A percentile compares a stretch with the other conserved stretches of the same genome.
Conservation (phyloP, 805 yeast genomes). For the Babjeviella inositovora region DNA sequence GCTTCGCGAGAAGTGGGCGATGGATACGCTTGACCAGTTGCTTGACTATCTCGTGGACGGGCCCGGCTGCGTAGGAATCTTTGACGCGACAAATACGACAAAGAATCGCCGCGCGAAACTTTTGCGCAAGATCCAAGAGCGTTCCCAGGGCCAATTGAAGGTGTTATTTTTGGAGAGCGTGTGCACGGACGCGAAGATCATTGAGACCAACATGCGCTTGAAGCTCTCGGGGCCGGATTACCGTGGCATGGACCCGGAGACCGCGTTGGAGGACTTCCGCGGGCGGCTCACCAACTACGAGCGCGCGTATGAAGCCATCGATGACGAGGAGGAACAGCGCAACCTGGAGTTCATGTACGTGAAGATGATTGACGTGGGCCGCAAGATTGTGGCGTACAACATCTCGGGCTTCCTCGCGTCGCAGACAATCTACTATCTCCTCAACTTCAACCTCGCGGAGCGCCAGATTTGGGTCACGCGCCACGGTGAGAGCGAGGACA, state of each 20-base stretch:
- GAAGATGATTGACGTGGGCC: slow-evolving; percentile 92
- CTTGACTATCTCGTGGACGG: slow-evolving; percentile 69
- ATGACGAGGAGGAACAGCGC: slow-evolving; percentile 56
- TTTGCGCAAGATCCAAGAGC: slow-evolving; percentile 33
- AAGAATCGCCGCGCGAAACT: slow-evolving; percentile 46
- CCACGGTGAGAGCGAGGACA: slow-evolving; percentile 86
- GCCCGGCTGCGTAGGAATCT: slow-evolving; percentile 83
- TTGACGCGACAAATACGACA: slow-evolving; percentile 75
- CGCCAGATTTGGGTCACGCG: slow-evolving; percentile 91
- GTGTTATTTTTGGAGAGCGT: slow-evolving; percentile 77
- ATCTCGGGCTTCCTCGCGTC: slow-evolving; percentile 81
- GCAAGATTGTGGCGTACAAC: slow-evolving; percentile 83
- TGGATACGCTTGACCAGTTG: slow-evolving; percentile 77
- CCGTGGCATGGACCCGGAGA: slow-evolving; percentile 63
- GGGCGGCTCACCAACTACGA: slow-evolving; percentile 74
- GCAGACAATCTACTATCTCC: slow-evolving; percentile 78
- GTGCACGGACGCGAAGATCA: slow-evolving; percentile 64
- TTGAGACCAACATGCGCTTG: slow-evolving; percentile 71
- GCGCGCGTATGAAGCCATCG: slow-evolving; percentile 81
- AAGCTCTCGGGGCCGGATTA: slow-evolving; percentile 92
- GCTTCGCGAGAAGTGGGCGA: slow-evolving; percentile 88
- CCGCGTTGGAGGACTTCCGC: slow-evolving; percentile 70
- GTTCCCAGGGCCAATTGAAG: slow-evolving; percentile 48
- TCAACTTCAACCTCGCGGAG: slow-evolving; percentile 77
- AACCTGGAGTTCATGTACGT: slow-evolving; percentile 65